Evolutionary conservation across 805 yeast species (phyloP), one percentile per base, ranked within the genome.

Genomic region (Saccharomyces kudriavzevii): DNA sequence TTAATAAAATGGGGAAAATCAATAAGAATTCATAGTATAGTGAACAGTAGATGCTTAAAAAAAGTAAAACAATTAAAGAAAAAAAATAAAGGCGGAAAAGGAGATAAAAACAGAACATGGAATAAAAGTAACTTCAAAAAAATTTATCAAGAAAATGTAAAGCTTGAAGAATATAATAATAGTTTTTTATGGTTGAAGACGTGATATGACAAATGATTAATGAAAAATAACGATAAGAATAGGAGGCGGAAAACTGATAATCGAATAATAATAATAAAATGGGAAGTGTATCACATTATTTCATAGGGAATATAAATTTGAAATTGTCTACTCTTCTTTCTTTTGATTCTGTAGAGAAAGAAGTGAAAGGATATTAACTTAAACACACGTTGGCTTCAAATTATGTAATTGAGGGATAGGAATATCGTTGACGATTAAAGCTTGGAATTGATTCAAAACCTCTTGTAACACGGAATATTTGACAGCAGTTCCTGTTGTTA

Each of bases 401-500:
- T 60, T 67, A 61, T 58, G 65, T 49, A 77, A 66, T 53, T 71
- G 74, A 25, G 80, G 79, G 48, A 77, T 65, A 8, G 70, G 70
- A 49, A 77, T 65, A 58, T 74, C 76, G 17, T 69, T 58, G 40
- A 68, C 71, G 54, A 74, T 72, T 51, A 70, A 67, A 55, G 61
- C 61, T 60, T 62, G 72, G 60, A 74, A 71, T 62, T 66, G 71
- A 65, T 63, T 67, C 64, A 69, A 67, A 54, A 61, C 73, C 58
- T 64, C 74, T 62, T 58, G 77, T 59, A 68, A 66, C 60, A 62
- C 74, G 46, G 71, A 69, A 60, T 74, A 77, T 56, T 74, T 70
- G 30, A 73, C 72, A 45, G 76, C 72, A 31, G 78, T 79, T 51
- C 76, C 75, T 45, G 75, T 68, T 30, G 78, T 70, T 53, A 76